Conservation (phyloP, 352 stramenopile genomes). For the Detonula confervacea region DNA sequence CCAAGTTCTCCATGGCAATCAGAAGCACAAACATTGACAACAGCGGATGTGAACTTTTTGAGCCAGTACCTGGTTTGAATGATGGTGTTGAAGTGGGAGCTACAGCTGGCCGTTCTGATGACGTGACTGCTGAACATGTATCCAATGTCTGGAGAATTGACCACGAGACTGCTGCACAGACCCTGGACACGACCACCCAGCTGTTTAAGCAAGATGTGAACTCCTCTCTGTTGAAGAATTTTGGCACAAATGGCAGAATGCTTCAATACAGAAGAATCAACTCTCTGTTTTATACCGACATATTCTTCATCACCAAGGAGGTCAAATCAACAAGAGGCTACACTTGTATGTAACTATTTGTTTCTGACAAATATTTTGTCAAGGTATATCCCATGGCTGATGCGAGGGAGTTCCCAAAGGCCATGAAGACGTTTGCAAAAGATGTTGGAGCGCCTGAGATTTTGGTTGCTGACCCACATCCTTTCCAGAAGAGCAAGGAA, state of each 20-base stretch:
- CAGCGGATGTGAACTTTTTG: no score
- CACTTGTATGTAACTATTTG: slow-evolving; percentile 51
- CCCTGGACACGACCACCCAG: slow-evolving; percentile 3
- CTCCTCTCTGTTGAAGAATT: slow-evolving; percentile 22
- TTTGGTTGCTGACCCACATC: slow-evolving; percentile 37
- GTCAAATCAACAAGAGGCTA: slow-evolving; percentile 43
- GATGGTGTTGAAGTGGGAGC: neutral
- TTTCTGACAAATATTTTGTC: slow-evolving; percentile 51
- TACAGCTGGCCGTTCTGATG: neutral
- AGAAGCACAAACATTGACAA: no score
- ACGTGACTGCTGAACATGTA: slow-evolving; percentile 28
- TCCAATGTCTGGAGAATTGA: slow-evolving; percentile 39
- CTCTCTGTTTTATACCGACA: slow-evolving; percentile 39
- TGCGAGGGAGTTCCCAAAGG: slow-evolving; percentile 29
- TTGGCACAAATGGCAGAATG: slow-evolving; percentile 38
- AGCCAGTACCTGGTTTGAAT: no score
- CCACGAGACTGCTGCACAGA: neutral
- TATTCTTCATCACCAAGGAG: slow-evolving; percentile 50
- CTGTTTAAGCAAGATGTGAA: neutral
- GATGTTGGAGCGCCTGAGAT: slow-evolving; percentile 50
- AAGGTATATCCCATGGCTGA: slow-evolving; percentile 39
- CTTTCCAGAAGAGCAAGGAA: slow-evolving; percentile 27
- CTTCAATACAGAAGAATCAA: slow-evolving; percentile 31
- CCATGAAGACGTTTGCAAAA: slow-evolving; percentile 44
- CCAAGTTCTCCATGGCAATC: no score